These are phyloP conservation scores for Neckera pumila DNA, from an alignment of 225 moss, liverwort and hornwort genomes.

Conservation along the genomic window DNA sequence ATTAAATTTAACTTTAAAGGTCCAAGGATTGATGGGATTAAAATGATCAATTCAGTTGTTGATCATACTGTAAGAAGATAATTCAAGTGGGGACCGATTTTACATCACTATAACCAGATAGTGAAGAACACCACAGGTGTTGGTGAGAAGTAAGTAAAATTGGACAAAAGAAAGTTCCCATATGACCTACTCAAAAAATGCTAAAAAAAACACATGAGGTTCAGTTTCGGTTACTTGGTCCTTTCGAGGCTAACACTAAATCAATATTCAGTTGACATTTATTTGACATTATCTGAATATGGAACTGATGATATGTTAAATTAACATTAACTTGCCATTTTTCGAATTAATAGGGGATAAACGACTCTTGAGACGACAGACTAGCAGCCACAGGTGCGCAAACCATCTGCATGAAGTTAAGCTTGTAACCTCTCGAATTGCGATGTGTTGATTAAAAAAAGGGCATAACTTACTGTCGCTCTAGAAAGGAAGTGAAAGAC, in stretches of 20 bases:
- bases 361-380: not conserved
- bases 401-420: not conserved
- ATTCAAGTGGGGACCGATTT: not conserved
- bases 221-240: not conserved
- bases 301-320: not conserved
- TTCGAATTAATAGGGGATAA: not conserved
- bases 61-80: not conserved
- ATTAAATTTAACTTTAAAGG: not conserved
- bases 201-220: not conserved
- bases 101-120: not conserved
- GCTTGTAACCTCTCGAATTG: not conserved
- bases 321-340: not conserved
- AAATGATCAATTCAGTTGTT: not conserved
- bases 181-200: not conserved
- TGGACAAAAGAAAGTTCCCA: not conserved
- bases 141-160: not conserved
- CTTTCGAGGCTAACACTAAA: not conserved
- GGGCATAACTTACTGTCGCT: slow-evolving; percentile 26
- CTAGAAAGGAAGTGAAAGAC: slow-evolving; percentile 38
- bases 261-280: not conserved
- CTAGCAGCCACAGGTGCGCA: not conserved
- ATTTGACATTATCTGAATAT: not conserved
- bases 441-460: not conserved
- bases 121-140: not conserved
- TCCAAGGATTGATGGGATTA: not conserved